Evolutionary conservation across 345 rosid species (phyloP).

Genomic region (Microthlaspi erraticum): DNA sequence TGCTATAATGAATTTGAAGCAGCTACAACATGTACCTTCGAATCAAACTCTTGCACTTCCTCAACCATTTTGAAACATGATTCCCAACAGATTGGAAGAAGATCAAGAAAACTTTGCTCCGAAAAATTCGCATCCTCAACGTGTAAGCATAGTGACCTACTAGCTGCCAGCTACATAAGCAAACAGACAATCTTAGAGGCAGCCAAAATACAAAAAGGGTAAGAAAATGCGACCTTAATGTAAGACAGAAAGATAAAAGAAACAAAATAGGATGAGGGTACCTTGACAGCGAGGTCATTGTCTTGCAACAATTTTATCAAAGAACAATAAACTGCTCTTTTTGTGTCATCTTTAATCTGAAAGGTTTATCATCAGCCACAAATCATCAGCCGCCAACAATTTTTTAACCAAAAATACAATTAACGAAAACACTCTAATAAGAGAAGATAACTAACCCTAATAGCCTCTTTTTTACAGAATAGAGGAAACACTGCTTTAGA

Average conservation of each 20-base stretch:
- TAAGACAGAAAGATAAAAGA: slow-evolving; percentile 10
- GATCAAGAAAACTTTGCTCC: slow-evolving; percentile 73
- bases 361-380: slow-evolving; percentile 44
- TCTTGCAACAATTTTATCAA: slow-evolving; percentile 83
- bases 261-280: slow-evolving; percentile 42
- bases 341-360: slow-evolving; percentile 92
- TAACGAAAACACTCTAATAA: neutral
- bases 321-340: slow-evolving; percentile 89
- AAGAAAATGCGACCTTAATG: neutral
- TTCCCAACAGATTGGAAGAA: slow-evolving; percentile 89
- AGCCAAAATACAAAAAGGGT: slow-evolving; percentile 11
- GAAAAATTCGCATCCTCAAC: slow-evolving; percentile 96
- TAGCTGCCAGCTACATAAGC: slow-evolving; percentile 86
- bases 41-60: slow-evolving; percentile 97
- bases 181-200: slow-evolving; percentile 48
- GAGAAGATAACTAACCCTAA: slow-evolving; percentile 13
- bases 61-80: slow-evolving; percentile 88
- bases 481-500: neutral
- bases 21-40: slow-evolving; percentile 64
- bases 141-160: slow-evolving; percentile 88
- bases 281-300: slow-evolving; percentile 88
- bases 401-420: neutral
- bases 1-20: slow-evolving; percentile 22
- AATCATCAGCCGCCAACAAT: slow-evolving; percentile 10
- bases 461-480: neutral